Base-by-base conservation (phyloP, 805 yeast species). In the Wickerhamiella occidentalis region DNA sequence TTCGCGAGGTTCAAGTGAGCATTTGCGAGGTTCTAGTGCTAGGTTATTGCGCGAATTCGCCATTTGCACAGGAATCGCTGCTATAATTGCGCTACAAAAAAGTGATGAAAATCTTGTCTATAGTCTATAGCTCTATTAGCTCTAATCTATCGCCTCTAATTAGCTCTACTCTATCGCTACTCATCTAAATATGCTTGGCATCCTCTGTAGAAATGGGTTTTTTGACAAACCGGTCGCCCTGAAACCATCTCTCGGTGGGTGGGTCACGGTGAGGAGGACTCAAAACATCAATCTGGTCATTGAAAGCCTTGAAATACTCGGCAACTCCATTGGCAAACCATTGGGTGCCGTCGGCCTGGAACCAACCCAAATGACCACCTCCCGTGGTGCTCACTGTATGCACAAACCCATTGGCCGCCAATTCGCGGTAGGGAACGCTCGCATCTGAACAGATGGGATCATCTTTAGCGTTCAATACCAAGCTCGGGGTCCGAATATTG, bases 331-430 rank as follows among this genome's bases (percentile, higher is more conserved):
- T 66, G 3, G 76, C 64, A 55, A 73, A 77, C 94, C 94, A 85
- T 57, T 86, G 75, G 38, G 70, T 68, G 22, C 82, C 82, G 22
- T 71, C 66, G 44, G 69, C 64, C 54, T 73, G 70, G 53, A 78
- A 85, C 81, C 82, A 85, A n/a, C 85, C 92, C 48, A 85, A 71
- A 64, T 85, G 95, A 1, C 94, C 94, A 6, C 95, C 95, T 47
- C 75, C 69, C 38, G 74, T 70, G 6, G 88, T 80, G 51, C 78
- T 73, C 4, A 79, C 69, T 58, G 80, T 55, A 40, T 74, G 65
- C 29, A 77, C 64, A 59, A 73, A 77, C 1, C 94, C 92, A 58
- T 83, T 83, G 26, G 60, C 54, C 36, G 58, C 54, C 18, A 75
- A 71, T 52, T 78, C 80, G 13, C 59, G 60, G 33, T 62, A 60